A percentile compares a stretch with the other conserved stretches of the same genome.
Conservation (phyloP, 179 eudicot genomes). For the Beta lomatogona region DNA sequence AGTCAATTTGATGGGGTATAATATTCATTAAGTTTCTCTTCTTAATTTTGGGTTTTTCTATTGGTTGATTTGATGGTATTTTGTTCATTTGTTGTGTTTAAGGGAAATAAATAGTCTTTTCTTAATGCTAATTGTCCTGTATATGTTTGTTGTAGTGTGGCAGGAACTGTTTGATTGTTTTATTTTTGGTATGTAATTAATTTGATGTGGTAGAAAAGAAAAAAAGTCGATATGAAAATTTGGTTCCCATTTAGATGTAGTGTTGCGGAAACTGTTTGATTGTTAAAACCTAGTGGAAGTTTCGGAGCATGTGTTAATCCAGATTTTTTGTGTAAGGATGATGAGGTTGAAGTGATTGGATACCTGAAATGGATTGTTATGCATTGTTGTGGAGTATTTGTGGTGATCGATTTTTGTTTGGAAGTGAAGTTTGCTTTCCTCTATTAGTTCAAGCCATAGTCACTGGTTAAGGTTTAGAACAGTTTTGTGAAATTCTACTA, state of each 20-base stretch:
- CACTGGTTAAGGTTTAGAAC: background rate
- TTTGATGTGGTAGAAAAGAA: background rate
- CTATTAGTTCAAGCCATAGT: background rate
- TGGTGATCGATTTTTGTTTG: background rate
- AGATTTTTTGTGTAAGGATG: background rate
- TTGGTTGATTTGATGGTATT: constrained; percentile 13
- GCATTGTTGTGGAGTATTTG: background rate
- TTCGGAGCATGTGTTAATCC: background rate
- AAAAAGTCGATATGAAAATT: background rate
- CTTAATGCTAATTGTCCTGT: background rate
- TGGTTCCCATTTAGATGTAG: background rate
- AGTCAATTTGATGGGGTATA: constrained; percentile 91
- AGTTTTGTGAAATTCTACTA: background rate
- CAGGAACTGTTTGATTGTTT: background rate
- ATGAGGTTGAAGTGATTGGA: background rate
- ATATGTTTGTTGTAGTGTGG: background rate
- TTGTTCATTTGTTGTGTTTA: background rate
- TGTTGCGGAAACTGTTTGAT: constrained; percentile 9
- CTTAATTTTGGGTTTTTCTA: background rate
- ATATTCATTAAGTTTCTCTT: background rate
- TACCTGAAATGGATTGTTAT: background rate
- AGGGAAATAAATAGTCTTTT: background rate
- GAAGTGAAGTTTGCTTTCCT: background rate
- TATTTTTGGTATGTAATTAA: background rate
- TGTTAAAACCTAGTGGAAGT: background rate